A percentile compares a stretch with the other conserved stretches of the same genome.
These are phyloP conservation scores for Syzygium jambos DNA, from an alignment of 345 rosid species.

Conservation along the genomic window DNA sequence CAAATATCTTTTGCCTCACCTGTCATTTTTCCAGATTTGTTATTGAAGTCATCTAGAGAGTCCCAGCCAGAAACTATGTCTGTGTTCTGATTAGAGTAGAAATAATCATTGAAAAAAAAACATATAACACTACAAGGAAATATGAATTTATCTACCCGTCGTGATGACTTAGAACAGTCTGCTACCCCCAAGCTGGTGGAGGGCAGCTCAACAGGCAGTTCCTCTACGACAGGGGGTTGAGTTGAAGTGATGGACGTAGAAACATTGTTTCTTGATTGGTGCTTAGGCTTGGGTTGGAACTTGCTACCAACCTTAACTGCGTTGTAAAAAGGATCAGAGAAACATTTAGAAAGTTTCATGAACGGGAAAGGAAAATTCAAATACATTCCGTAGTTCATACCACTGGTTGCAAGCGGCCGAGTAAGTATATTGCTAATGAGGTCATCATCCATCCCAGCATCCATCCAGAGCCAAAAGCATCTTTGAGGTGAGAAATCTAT, in stretches of 20 bases:
- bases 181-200: not conserved
- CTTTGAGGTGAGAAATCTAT: too few species aligned
- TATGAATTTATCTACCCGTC: conserved; percentile 6
- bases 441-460: too few species aligned
- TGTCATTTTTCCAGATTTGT: not conserved
- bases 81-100: conserved; percentile 7
- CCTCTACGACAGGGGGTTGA: not conserved
- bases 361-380: too few species aligned
- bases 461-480: too few species aligned
- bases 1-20: not conserved
- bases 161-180: conserved; percentile 4
- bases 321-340: too few species aligned
- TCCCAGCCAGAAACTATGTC: not conserved
- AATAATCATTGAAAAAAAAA: not conserved
- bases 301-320: too few species aligned
- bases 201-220: not conserved
- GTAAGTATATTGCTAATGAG: too few species aligned
- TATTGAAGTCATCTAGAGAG: not conserved
- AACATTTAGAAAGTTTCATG: too few species aligned
- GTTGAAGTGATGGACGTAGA: not conserved
- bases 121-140: not conserved
- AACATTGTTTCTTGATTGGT: too few species aligned
- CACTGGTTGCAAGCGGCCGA: too few species aligned
- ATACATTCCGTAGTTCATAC: too few species aligned
- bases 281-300: too few species aligned